phyloP scores from a whole-genome alignment of 2,329 filamentous ascomycete genomes.

The Fusarium armeniacum region DNA sequence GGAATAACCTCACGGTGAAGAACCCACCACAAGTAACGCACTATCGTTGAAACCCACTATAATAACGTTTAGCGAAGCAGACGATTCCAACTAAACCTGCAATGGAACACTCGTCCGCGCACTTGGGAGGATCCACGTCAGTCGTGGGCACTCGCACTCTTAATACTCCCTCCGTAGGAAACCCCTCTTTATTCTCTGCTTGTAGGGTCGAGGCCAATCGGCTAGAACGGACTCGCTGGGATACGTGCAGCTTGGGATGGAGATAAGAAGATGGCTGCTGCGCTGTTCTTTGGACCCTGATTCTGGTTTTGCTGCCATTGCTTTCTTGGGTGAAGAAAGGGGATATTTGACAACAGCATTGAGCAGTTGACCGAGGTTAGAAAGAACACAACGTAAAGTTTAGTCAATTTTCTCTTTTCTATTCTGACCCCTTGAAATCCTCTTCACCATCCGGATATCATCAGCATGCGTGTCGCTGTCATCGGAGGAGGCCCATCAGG shows the following conservation, averaged over 20 bases:
- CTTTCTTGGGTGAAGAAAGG: neutral
- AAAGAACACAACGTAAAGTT: neutral
- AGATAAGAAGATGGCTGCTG: neutral
- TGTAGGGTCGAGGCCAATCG: neutral
- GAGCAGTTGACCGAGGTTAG: neutral
- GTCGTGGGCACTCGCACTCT: neutral
- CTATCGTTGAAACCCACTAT: neutral
- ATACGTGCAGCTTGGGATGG: neutral
- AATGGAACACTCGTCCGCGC: conserved; percentile 1
- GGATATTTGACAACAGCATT: neutral
- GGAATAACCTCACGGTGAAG: conserved; percentile 1
- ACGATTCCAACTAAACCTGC: neutral
- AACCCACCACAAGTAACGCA: neutral
- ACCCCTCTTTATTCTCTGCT: neutral
- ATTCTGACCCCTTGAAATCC: no score
- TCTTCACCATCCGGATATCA: neutral
- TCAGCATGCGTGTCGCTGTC: neutral
- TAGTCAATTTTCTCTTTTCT: neutral
- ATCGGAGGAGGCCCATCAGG: conserved; percentile 6
- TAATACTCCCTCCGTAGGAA: neutral
- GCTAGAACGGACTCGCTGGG: neutral
- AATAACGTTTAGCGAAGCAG: neutral
- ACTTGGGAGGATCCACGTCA: conserved; percentile 1
- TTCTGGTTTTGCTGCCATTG: neutral
- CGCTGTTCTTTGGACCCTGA: conserved; percentile 1